Percentiles rank a stretch among this genome's conserved stretches.
phyloP scores from a whole-genome alignment of 2,329 filamentous ascomycete genomes.

The Cladosporium sp. region DNA sequence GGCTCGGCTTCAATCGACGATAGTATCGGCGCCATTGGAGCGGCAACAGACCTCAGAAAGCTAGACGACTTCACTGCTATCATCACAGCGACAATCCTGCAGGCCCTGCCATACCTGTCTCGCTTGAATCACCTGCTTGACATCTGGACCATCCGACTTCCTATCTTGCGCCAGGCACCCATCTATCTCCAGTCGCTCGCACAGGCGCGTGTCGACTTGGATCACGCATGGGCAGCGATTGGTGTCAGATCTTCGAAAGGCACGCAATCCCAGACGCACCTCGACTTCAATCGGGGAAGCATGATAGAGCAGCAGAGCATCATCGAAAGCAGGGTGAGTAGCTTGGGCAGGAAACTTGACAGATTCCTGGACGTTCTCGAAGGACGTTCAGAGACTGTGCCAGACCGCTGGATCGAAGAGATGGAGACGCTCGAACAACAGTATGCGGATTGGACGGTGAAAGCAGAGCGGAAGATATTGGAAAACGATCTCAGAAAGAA shows the following conservation, averaged over 20 bases:
- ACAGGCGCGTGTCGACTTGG: constrained; percentile 65
- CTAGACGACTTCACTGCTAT: constrained; percentile 90
- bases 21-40: constrained; percentile 27
- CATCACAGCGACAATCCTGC: constrained; percentile 87
- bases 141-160: constrained; percentile 75
- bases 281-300: constrained; percentile 26
- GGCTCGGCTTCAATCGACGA: constrained; percentile 23
- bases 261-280: background rate
- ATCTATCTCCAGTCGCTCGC: constrained; percentile 64
- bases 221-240: constrained; percentile 64
- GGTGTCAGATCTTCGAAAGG: constrained; percentile 6
- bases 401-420: constrained; percentile 82
- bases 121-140: constrained; percentile 72
- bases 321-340: constrained; percentile 69
- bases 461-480: constrained; percentile 73
- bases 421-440: constrained; percentile 78
- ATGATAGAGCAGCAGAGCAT: constrained; percentile 49
- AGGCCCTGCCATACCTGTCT: constrained; percentile 79
- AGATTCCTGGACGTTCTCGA: constrained; percentile 85
- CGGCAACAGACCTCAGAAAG: constrained; percentile 33
- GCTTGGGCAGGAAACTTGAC: constrained; percentile 74
- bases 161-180: constrained; percentile 74
- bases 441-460: constrained; percentile 78
- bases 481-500: constrained; percentile 57
- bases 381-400: constrained; percentile 78